phyloP scores from a whole-genome alignment of 1,284 basidiomycete species.

The Cryptococcus sp. region DNA sequence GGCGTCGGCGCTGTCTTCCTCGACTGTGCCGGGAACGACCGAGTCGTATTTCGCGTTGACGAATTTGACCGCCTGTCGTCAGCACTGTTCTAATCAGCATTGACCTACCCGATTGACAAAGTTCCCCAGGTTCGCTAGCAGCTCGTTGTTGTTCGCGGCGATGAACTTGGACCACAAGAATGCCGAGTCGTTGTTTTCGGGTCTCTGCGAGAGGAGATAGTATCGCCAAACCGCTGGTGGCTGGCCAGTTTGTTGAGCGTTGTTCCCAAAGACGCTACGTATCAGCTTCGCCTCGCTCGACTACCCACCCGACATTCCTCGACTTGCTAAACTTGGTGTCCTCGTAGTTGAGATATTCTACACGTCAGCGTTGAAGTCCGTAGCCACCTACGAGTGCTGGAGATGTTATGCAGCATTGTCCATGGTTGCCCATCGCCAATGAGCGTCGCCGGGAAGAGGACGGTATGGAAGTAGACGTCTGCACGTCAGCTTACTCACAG shows the following conservation, averaged over 20 bases:
- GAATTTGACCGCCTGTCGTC: conserved; percentile 71
- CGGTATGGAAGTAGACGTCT: conserved; percentile 95
- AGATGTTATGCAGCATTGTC: conserved; percentile 94
- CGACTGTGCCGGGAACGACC: conserved; percentile 72
- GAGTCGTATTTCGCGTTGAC: conserved; percentile 82
- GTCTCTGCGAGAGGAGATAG: conserved; percentile 89
- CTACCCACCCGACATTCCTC: conserved; percentile 73
- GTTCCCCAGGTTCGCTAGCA: conserved; percentile 97
- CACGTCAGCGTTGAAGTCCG: conserved; percentile 4
- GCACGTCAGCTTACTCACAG: not conserved
- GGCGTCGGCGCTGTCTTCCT: conserved; percentile 65
- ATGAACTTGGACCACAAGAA: conserved; percentile 98
- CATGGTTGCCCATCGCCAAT: conserved; percentile 87
- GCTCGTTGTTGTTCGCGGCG: conserved; percentile 87
- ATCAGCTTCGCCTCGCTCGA: conserved; percentile 4
- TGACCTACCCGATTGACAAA: conserved; percentile 82
- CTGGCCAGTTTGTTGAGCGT: conserved; percentile 89
- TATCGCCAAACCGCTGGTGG: conserved; percentile 96
- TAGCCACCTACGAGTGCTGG: conserved; percentile 76
- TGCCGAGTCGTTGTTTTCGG: conserved; percentile 91
- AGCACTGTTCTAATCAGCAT: not conserved
- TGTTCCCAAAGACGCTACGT: conserved; percentile 82
- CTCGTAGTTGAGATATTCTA: conserved; percentile 98
- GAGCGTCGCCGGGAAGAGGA: conserved; percentile 90
- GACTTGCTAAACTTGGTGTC: conserved; percentile 99